Evolutionary conservation across 176 grass and related monocot species (phyloP).

Genomic region (Eragrostis curvula): DNA sequence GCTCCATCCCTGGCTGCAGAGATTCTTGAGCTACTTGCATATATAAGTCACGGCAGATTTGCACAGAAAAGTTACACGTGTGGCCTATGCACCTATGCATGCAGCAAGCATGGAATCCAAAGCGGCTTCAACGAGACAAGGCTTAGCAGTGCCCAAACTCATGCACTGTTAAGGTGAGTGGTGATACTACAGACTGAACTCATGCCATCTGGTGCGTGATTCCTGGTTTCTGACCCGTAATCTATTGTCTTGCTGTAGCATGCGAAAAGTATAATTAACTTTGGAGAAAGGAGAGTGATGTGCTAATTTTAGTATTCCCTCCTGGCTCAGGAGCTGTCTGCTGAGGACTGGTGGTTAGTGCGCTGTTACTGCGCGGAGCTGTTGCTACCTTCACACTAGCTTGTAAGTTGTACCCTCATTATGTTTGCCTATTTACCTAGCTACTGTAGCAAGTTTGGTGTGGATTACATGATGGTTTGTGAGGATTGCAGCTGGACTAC

Average conservation of each 20-base stretch:
- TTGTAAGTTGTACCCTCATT: slow-evolving; percentile 44
- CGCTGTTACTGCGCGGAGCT: background rate
- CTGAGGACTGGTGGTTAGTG: background rate
- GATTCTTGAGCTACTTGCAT: slow-evolving; percentile 46
- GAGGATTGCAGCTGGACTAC: background rate
- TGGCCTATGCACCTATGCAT: slow-evolving; percentile 38
- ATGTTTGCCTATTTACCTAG: slow-evolving; percentile 43
- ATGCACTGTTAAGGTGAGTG: slow-evolving; percentile 28
- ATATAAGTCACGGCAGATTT: slow-evolving; percentile 43
- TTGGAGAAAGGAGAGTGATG: slow-evolving; percentile 7
- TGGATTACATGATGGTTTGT: slow-evolving; percentile 39
- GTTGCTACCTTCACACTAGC: slow-evolving; percentile 22
- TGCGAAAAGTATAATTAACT: slow-evolving; percentile 42
- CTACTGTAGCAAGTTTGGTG: background rate
- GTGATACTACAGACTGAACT: slow-evolving; percentile 3
- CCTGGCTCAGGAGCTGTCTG: slow-evolving; percentile 32
- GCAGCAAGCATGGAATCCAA: slow-evolving; percentile 49
- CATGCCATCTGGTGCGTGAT: slow-evolving; percentile 36
- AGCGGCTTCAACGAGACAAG: slow-evolving; percentile 43
- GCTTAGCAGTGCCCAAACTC: slow-evolving; percentile 10
- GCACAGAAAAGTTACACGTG: slow-evolving; percentile 44
- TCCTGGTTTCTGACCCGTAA: slow-evolving; percentile 32
- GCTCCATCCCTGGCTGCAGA: slow-evolving; percentile 44
- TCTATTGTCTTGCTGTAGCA: slow-evolving; percentile 34
- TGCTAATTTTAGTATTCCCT: slow-evolving; percentile 46